Base-by-base conservation (phyloP, 371 early-diverging fungal species). In the Apophysomyces sp. region DNA sequence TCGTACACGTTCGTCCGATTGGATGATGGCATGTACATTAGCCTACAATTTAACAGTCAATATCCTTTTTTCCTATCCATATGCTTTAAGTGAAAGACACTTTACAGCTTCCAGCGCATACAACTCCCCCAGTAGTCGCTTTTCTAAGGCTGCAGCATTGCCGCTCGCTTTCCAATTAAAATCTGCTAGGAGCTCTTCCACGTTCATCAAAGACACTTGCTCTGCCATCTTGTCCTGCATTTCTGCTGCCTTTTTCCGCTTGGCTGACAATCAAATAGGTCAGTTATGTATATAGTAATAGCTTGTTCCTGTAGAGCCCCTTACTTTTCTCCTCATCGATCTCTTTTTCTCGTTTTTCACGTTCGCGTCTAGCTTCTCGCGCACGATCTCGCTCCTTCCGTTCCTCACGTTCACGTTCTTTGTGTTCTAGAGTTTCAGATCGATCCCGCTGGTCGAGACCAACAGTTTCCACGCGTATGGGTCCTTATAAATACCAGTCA, bases 11-110 rank as follows among this genome's bases (percentile, higher is more conserved):
- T 89, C 88, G 63, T 95, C 96, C 18, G 95, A 91, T 68, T 94
- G 91, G 34, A 97, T 91, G 60, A 97, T 93, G 1, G 93, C 94
- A 65, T 94, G 93, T 2, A 97, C 94, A 71, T 96, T 95, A 16
- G 92, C 90, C 92, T 92, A 67, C 31, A 12, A 16, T 37, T 9
- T 61, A 57, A 27, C 6, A 26, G 5, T 12, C 29, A 26, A 21
- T 52, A 24, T 16, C 27, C 36, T 24, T 9, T 13, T 55, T 51
- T 29, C 32, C n/a, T 11, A 3, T 34, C 12, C 13, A 11, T 36
- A 15, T 18, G 63, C 85, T 15, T 41, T 41, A 11, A 15, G 41
- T 18, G 18, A 15, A 41, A 21, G 41, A 41, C 8, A 34, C 34
- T 16, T 63, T 79, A 90, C 91, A 30, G 89, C 86, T 74, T 92